Base-by-base conservation (phyloP, 2,329 filamentous ascomycete genomes). In the Fusarium ramigenum region DNA sequence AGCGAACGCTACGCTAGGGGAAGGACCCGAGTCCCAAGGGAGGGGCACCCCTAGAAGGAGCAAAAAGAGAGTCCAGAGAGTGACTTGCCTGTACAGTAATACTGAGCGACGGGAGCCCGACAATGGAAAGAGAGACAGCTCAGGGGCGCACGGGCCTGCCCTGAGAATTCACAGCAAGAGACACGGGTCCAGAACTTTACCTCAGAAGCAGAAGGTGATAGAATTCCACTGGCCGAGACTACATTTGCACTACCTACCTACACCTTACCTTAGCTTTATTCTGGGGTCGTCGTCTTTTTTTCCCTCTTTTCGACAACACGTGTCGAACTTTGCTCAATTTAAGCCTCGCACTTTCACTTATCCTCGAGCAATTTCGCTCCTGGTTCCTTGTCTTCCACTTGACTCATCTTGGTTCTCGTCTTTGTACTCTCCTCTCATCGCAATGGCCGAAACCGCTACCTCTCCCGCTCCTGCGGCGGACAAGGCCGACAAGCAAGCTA, bases 371-470 rank as follows among this genome's bases (percentile, higher is more conserved):
- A 63, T 68, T 36, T 67, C 67, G 63, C 72, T 75, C 73, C 52
- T 63, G 72, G 69, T 64, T 73, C 50, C 57, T 67, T 49, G 42
- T 68, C 72, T 68, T 70, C 71, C 53, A 68, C 47, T 60, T 60
- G 40, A 47, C 59, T 66, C 40, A 56, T 58, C 63, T 46, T 50
- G 56, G 56, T 50, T 23, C 56, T 58, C 57, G 63, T 67, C 63
- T 49, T 46, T 56, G 40, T 56, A 36, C 14, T 52, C 60, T 63
- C 63, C 54, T 52, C 80, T 82, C 72, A 76, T 82, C 75, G 80
- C 84, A 79, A 84, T 84, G 82, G 83, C 85, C 69, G 83, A 85
- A 63, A 82, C 85, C 64, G 82, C 84, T 69, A 80, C 86, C 53
- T 81, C 87, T 63, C 81, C 86, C 69, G 82, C 85, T 74, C 76